A percentile compares a stretch with the other conserved stretches of the same genome.
Conservation (phyloP, 768 basidiomycete genomes). For the Pleurotus sapidus region DNA sequence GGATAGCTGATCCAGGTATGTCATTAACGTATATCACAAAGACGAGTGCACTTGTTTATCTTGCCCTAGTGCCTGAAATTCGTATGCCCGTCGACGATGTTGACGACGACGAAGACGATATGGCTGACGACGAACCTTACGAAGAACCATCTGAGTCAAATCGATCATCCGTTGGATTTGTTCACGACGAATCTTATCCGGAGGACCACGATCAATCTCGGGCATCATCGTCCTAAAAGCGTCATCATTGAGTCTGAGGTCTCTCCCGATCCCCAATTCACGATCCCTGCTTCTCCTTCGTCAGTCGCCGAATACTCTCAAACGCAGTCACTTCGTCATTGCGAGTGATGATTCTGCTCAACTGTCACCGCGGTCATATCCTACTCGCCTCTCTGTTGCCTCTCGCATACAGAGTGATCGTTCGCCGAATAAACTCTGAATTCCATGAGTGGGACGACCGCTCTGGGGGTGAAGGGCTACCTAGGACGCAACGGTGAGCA, state of each 20-base stretch:
- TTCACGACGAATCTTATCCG: conserved; percentile 33
- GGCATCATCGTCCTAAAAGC: conserved; percentile 57
- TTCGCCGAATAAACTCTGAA: conserved; percentile 50
- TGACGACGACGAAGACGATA: conserved; percentile 52
- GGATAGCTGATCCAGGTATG: conserved; percentile 74
- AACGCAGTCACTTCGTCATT: conserved; percentile 32
- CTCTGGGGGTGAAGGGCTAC: conserved; percentile 35
- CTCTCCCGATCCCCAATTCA: conserved; percentile 46
- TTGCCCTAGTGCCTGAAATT: conserved; percentile 50
- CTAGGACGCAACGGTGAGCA: conserved; percentile 61
- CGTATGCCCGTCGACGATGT: conserved; percentile 63
- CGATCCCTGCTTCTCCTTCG: conserved; percentile 45
- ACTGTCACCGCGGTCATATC: conserved; percentile 51
- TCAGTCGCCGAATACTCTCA: conserved; percentile 44
- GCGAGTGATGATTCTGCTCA: conserved; percentile 42
- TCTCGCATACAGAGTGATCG: conserved; percentile 60
- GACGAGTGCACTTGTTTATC: conserved; percentile 7
- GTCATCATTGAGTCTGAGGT: conserved; percentile 64
- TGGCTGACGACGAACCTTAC: conserved; percentile 43
- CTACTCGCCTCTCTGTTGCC: conserved; percentile 58
- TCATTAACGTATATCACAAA: conserved; percentile 10
- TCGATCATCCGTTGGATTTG: conserved; percentile 46
- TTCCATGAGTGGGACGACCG: conserved; percentile 50
- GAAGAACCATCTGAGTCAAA: conserved; percentile 53
- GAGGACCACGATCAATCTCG: conserved; percentile 45